Evolutionary conservation across 176 grass and related monocot species (phyloP).

Genomic region (bread wheat (Triticum aestivum)): IWGSC_CS_RefSeq_v2.1 NC_057802.1:228671062-228671561

Average conservation of each 20-base stretch:
- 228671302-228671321: neutral
- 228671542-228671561: neutral
- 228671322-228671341: neutral
- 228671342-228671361: neutral
- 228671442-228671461: neutral
- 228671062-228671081: neutral
- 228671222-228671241: neutral
- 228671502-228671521: constrained; percentile 3
- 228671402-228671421: neutral
- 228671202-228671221: neutral
- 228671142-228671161: neutral
- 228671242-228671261: neutral
- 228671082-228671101: neutral
- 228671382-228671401: neutral
- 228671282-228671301: neutral
- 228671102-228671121: neutral
- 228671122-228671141: neutral
- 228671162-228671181: neutral
- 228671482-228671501: neutral
- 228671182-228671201: neutral
- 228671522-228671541: neutral
- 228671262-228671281: neutral
- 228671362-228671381: neutral
- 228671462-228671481: neutral
- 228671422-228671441: neutral